Percentiles rank a stretch among this genome's conserved stretches.
Evolutionary conservation across 805 yeast genomes (phyloP).

Genomic region (Kodamaea laetipori): DNA sequence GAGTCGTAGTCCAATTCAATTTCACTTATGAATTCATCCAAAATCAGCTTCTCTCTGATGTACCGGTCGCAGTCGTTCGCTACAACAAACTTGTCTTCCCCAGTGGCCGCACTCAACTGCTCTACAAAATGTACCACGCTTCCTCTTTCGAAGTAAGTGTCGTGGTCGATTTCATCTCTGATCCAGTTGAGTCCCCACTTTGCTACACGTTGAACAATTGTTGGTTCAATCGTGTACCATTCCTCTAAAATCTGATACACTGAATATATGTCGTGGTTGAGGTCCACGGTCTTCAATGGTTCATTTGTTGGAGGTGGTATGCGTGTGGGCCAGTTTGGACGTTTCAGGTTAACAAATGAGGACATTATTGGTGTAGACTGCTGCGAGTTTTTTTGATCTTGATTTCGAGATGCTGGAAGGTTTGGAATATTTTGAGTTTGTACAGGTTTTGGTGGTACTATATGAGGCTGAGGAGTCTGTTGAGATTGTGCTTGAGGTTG

Average conservation of each 20-base stretch:
- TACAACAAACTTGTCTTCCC: conserved; percentile 12
- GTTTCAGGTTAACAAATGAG: background rate
- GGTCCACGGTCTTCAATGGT: conserved; percentile 14
- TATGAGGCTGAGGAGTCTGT: too few relatives aligned
- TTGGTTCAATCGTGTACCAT: conserved; percentile 17
- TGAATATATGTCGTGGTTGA: conserved; percentile 18
- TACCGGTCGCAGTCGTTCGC: conserved; percentile 18
- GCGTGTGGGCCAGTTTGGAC: conserved; percentile 8
- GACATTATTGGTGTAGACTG: background rate
- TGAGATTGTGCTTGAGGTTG: too few relatives aligned
- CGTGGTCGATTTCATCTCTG: conserved; percentile 18
- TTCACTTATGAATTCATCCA: conserved; percentile 20
- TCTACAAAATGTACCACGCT: conserved; percentile 15
- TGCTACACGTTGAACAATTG: conserved; percentile 13
- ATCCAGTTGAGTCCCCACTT: conserved; percentile 19
- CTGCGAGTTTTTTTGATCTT: background rate
- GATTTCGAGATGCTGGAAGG: background rate
- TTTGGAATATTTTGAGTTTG: background rate
- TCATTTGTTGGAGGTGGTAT: conserved; percentile 10
- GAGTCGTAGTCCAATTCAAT: conserved; percentile 18
- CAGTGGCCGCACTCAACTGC: conserved; percentile 13
- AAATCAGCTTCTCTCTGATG: conserved; percentile 16
- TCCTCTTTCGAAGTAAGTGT: conserved; percentile 16
- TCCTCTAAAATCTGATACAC: conserved; percentile 18
- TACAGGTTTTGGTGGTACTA: conserved; percentile 1